phyloP scores from a whole-genome alignment of 352 stramenopile species.

The Phytophthora sp. region DNA sequence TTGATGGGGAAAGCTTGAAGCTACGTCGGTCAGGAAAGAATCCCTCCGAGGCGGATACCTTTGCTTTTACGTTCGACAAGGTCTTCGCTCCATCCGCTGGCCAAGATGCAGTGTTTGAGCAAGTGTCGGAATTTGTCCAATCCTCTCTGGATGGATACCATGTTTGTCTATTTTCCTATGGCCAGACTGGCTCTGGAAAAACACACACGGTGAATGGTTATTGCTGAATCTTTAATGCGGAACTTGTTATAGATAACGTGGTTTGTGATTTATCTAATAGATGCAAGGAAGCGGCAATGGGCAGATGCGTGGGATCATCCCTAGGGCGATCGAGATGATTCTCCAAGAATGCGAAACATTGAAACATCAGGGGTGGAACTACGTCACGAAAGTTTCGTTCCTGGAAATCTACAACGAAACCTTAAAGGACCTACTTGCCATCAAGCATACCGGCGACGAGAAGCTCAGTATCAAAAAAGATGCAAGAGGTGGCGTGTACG shows the following conservation, averaged over 20 bases:
- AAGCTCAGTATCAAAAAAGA: slow-evolving; percentile 81
- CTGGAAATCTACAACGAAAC: slow-evolving; percentile 99
- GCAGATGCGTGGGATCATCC: slow-evolving; percentile 97
- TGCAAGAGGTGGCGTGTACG: slow-evolving; percentile 62
- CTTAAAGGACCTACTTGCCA: slow-evolving; percentile 95
- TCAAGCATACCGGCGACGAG: slow-evolving; percentile 55
- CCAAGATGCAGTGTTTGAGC: slow-evolving; percentile 96
- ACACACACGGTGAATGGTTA: slow-evolving; percentile 84
- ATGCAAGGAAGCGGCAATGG: slow-evolving; percentile 98
- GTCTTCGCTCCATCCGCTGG: slow-evolving; percentile 93
- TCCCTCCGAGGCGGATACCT: slow-evolving; percentile 51
- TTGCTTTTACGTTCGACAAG: slow-evolving; percentile 96
- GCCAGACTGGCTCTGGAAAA: slow-evolving; percentile 94
- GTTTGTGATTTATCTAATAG: slow-evolving; percentile 25
- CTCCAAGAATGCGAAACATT: slow-evolving; percentile 63
- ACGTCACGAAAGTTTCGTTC: slow-evolving; percentile 96
- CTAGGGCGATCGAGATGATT: slow-evolving; percentile 97
- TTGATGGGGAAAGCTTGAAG: slow-evolving; percentile 73
- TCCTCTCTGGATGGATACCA: slow-evolving; percentile 97
- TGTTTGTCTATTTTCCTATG: slow-evolving; percentile 96
- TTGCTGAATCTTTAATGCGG: background rate
- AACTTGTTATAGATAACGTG: slow-evolving; percentile 4
- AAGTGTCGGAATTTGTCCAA: slow-evolving; percentile 98
- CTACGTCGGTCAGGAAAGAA: slow-evolving; percentile 58
- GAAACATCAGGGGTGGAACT: slow-evolving; percentile 92